phyloP scores from a whole-genome alignment of 1,284 basidiomycete genomes.

The Melampsora larici-populina region DNA sequence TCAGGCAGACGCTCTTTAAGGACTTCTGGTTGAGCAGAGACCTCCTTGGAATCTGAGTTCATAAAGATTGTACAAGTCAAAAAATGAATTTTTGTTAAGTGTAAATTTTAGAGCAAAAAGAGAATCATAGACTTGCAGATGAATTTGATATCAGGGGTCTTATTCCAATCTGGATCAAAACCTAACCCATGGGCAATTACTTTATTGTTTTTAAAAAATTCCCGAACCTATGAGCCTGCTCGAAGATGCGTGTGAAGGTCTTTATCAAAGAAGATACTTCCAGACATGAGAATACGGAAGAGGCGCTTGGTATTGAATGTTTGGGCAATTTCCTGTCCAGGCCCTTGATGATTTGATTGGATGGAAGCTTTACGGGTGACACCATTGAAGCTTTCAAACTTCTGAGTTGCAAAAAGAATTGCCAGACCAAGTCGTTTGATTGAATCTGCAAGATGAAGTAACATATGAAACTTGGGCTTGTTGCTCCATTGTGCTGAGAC shows the following conservation, averaged over 20 bases:
- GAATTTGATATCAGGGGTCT: no score
- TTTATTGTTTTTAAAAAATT: no score
- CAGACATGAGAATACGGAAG: slow-evolving; percentile 50
- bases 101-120: no score
- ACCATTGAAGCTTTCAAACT: slow-evolving; percentile 18
- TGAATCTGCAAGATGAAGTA: slow-evolving; percentile 48
- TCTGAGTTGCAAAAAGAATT: no score
- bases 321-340: slow-evolving; percentile 7
- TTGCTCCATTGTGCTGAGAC: slow-evolving; percentile 55
- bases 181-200: no score
- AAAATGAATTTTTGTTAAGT: no score
- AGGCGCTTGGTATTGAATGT: slow-evolving; percentile 9
- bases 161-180: no score
- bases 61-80: no score
- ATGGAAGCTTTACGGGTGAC: neutral
- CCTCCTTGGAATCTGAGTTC: no score
- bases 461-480: slow-evolving; percentile 55
- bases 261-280: slow-evolving; percentile 48
- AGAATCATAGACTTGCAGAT: no score
- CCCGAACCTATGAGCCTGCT: neutral
- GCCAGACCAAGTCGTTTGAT: slow-evolving; percentile 37
- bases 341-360: slow-evolving; percentile 10
- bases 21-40: no score
- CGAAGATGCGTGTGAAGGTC: neutral
- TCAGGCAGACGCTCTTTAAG: no score